Evolutionary conservation across 2,329 filamentous ascomycete species (phyloP).

Genomic region (Pseudogymnoascus pannorum): DNA sequence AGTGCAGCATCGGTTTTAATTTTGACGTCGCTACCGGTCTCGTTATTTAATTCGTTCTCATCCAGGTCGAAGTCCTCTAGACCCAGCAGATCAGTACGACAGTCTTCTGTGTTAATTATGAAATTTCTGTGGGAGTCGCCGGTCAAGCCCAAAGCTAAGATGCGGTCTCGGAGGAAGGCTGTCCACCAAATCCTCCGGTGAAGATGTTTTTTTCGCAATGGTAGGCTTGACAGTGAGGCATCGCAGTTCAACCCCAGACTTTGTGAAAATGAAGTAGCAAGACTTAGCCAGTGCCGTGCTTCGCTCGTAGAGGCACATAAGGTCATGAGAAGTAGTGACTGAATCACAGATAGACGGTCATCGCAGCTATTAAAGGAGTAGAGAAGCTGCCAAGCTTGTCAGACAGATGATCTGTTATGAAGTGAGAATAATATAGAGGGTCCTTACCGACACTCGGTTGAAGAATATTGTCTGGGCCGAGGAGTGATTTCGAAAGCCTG

Average conservation of each 20-base stretch:
- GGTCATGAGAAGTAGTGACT: constrained; percentile 20
- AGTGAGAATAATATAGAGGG: not conserved
- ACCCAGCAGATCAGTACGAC: constrained; percentile 11
- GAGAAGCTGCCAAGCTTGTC: constrained; percentile 13
- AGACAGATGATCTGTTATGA: not conserved
- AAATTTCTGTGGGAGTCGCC: not conserved
- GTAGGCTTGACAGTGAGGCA: not conserved
- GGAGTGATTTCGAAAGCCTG: constrained; percentile 16
- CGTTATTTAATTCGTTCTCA: not conserved
- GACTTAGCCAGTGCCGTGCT: not conserved
- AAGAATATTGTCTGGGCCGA: constrained; percentile 17
- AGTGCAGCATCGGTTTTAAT: not conserved
- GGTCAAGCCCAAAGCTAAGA: not conserved
- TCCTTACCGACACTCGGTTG: constrained; percentile 14
- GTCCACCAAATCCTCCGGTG: not conserved
- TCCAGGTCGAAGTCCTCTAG: constrained; percentile 16
- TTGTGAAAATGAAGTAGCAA: not conserved
- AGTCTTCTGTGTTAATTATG: constrained; percentile 12
- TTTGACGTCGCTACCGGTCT: constrained; percentile 9
- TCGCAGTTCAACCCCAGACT: not conserved
- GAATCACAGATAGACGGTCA: constrained; percentile 17
- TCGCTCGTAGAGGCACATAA: not conserved
- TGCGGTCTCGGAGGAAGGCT: not conserved
- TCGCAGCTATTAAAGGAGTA: constrained; percentile 21
- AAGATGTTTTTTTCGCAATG: not conserved